Evolutionary conservation across 129 eudicot species (phyloP), one percentile per base, ranked within the genome.

Genomic region (Flaveria bidentis): DNA sequence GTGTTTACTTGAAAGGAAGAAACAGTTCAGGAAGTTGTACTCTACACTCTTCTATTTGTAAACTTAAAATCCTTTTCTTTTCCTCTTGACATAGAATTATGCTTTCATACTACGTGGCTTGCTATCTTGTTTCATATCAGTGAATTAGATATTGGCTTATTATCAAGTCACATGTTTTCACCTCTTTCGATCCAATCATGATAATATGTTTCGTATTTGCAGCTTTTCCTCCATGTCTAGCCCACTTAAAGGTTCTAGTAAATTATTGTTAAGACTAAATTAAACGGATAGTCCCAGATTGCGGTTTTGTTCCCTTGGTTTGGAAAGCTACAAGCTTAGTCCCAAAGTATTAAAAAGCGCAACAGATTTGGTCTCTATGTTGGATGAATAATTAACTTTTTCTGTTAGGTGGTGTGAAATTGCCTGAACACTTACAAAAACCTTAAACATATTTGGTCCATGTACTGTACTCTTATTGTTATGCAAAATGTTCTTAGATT

Each of bases 41-140:
- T n/a, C 45, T 62, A 20, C 28, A 56, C 9, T 56, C 42, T 25
- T 62, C 45, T 62, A 62, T 44, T 62, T 28, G 68, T 62, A 28
- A 62, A 62, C 45, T 14, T 28, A 12, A 62, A 62, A 26, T 28
- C 42, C 2, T 28, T 61, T 62, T 62, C 3, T 28, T 15, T 62
- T 62, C 13, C 20, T 30, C 45, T 62, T 62, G 67, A 61, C 67
- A 62, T 28, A 62, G 39, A 62, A 13, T 62, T 28, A 14, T 62
- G 44, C 44, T 62, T 62, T 26, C 20, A 28, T 62, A 28, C 68
- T 62, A 62, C 65, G 23, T 58, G 66, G 66, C 66, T 60, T 60
- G 67, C 67, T 62, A 26, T 33, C 36, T 25, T 11, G 14, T 62
- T 62, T 62, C 17, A 14, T 62, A 12, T 2, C 17, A 30, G 8